Evolutionary conservation across 805 yeast species (phyloP), one percentile per base, ranked within the genome.

Genomic region (Saturnispora sanitii): DNA sequence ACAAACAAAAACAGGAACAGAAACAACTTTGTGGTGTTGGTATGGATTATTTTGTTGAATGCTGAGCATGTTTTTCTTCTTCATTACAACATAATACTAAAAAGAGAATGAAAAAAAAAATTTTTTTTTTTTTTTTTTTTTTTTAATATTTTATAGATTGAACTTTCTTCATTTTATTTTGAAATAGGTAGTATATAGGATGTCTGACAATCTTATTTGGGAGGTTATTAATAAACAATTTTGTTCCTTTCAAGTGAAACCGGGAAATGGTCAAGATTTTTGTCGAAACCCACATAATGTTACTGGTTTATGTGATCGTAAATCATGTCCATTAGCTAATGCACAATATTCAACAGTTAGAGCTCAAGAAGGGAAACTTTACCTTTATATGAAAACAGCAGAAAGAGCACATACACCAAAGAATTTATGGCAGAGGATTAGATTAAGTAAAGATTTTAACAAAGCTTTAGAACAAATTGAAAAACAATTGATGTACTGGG

Each of bases 271-370:
- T 20, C 96, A 90, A 61, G 82, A 77, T 52, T 92, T 92, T 58
- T 92, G 99, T 65, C 70, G 96, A 59, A 92, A 90, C 58, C 97
- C 92, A 61, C 88, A 85, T 65, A 92, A 92, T 60, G 97, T 90
- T 37, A 77, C 86, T 49, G 99, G 99, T 47, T 70, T 92, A 42
- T 92, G 99, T 61, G 75, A 79, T 41, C 77, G 98, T 55, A 87
- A 80, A 58, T 83, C 96, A 4, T 92, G 99, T 60, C 99, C 99
- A 2, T 67, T 92, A 45, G 99, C 99, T 20, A 92, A 86, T 60
- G 84, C 94, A 15, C 75, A 83, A 54, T 85, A 85, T 62, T 95
- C 95, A 25, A 85, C 95, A 1, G 84, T 85, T 34, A 81, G 84
- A 56, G 79, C 75, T 50, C 70, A 82, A 22, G 85, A 82, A 49